phyloP scores from a whole-genome alignment of 2,329 filamentous ascomycete species.

The Cordyceps pruinosa region DNA sequence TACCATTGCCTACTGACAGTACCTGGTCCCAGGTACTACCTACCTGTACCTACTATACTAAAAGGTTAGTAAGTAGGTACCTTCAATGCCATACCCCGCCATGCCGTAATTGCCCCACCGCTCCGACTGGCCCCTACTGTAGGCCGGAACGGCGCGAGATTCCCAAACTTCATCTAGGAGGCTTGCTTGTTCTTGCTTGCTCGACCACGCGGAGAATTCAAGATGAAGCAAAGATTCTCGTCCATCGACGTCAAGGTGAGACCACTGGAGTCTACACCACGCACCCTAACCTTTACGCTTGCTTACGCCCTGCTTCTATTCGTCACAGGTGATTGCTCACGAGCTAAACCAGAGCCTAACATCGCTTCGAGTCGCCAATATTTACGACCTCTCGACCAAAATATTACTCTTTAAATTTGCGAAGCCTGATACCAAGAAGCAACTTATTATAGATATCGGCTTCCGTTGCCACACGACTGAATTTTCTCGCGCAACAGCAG shows the following conservation, averaged over 20 bases:
- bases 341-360: constrained; percentile 76
- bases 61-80: too few relatives aligned
- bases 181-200: neutral
- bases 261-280: neutral
- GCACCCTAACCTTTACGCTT: neutral
- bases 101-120: constrained; percentile 10
- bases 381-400: constrained; percentile 92
- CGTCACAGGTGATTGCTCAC: constrained; percentile 74
- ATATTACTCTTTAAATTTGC: constrained; percentile 95
- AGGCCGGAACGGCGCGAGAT: neutral
- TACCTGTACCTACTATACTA: too few relatives aligned
- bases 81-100: constrained; percentile 2
- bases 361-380: constrained; percentile 77
- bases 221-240: constrained; percentile 74
- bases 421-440: constrained; percentile 80
- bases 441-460: constrained; percentile 87
- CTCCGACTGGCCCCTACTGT: neutral
- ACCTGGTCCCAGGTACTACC: too few relatives aligned
- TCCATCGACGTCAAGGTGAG: constrained; percentile 68
- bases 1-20: too few relatives aligned
- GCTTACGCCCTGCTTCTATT: neutral
- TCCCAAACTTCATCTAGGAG: neutral
- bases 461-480: constrained; percentile 93
- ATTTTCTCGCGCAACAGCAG: constrained; percentile 80
- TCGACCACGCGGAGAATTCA: constrained; percentile 16